Evolutionary conservation across 257 asterid genomes (phyloP).

Genomic region (Solanum pinnatisectum): DNA sequence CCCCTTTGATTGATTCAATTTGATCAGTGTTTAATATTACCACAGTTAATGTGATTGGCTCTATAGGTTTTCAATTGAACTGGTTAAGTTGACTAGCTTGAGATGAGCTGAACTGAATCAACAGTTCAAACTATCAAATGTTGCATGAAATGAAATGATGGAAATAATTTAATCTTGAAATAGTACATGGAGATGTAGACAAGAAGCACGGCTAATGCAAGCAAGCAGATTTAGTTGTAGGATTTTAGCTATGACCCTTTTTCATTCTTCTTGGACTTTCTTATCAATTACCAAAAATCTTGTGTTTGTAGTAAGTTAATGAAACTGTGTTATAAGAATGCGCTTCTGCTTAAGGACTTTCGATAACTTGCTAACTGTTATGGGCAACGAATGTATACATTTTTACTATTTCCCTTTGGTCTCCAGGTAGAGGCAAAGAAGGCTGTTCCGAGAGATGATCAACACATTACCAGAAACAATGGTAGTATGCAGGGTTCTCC

Average conservation of each 20-base stretch:
- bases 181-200: neutral
- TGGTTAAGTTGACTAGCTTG: neutral
- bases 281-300: neutral
- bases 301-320: neutral
- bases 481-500: constrained; percentile 46
- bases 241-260: neutral
- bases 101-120: neutral
- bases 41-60: neutral
- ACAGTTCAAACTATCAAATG: neutral
- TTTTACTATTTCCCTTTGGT: constrained; percentile 5
- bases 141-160: neutral
- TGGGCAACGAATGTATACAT: neutral
- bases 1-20: neutral
- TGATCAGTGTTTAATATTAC: neutral
- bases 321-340: neutral
- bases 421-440: constrained; percentile 64
- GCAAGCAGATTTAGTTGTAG: neutral
- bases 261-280: neutral
- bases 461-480: constrained; percentile 20
- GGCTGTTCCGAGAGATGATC: constrained; percentile 69
- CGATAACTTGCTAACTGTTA: neutral
- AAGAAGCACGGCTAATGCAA: neutral
- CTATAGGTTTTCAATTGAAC: neutral
- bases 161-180: neutral
- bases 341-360: neutral